Conservation (phyloP, 2,329 filamentous ascomycete genomes). For the Acrocalymma vagum region DNA sequence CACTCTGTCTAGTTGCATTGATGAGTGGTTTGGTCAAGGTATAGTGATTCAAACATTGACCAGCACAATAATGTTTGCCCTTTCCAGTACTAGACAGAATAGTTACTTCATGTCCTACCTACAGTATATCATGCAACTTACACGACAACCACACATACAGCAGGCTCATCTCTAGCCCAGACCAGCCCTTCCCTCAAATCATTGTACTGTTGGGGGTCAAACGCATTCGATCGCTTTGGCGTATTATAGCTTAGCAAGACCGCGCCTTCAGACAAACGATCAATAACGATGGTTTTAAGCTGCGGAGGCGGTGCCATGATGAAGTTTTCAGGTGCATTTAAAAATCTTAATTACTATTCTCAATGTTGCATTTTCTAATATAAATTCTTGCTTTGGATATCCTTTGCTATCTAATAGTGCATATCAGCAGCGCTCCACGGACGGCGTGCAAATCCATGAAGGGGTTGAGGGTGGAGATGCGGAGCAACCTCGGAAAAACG, state of each 20-base stretch:
- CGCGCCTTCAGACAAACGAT: constrained; percentile 17
- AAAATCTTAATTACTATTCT: background rate
- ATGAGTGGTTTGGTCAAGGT: background rate
- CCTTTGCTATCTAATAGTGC: constrained; percentile 1
- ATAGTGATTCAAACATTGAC: constrained; percentile 3
- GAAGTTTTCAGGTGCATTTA: background rate
- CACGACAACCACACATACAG: constrained; percentile 20
- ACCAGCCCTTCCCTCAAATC: constrained; percentile 19
- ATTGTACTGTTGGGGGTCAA: constrained; percentile 22
- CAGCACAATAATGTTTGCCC: constrained; percentile 24
- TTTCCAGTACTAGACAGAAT: constrained; percentile 14
- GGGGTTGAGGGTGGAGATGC: constrained; percentile 8
- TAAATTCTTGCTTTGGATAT: background rate
- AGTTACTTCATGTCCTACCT: too few relatives aligned
- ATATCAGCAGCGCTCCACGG: too few relatives aligned
- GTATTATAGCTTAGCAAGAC: constrained; percentile 25
- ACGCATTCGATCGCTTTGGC: constrained; percentile 25
- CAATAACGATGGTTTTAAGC: constrained; percentile 18
- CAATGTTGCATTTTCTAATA: background rate
- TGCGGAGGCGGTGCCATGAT: constrained; percentile 18
- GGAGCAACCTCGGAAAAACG: constrained; percentile 19
- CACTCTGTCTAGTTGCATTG: constrained; percentile 12
- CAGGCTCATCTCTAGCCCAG: constrained; percentile 24
- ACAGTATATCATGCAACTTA: too few relatives aligned
- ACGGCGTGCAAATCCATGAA: too few relatives aligned